Evolutionary conservation across 306 rosid genomes (phyloP).

Genomic region (Acacia confusa): DNA sequence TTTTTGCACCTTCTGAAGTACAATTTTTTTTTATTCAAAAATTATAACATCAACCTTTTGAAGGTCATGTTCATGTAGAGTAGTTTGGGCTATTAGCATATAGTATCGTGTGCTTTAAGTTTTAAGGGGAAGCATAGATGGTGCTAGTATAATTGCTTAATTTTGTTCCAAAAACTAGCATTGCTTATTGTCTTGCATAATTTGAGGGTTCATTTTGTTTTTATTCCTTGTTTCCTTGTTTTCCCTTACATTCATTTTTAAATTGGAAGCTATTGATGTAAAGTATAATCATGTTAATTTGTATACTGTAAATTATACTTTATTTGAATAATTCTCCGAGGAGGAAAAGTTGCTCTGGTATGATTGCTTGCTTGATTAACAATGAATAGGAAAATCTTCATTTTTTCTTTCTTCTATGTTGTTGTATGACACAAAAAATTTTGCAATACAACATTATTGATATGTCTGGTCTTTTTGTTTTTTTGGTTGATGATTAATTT

Average conservation of each 20-base stretch:
- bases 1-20: not conserved
- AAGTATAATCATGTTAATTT: not conserved
- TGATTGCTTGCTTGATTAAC: conserved; percentile 7
- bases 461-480: conserved; percentile 6
- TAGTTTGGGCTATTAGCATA: conserved; percentile 1
- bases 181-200: conserved; percentile 5
- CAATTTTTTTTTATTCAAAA: not conserved
- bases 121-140: conserved; percentile 1
- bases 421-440: too few relatives aligned
- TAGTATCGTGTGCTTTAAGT: not conserved
- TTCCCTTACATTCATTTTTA: not conserved
- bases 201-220: conserved; percentile 5
- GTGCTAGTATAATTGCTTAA: conserved; percentile 17
- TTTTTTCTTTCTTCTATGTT: not conserved
- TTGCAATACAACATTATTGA: not conserved
- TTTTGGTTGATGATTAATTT: not conserved
- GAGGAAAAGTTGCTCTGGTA: not conserved
- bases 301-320: not conserved
- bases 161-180: conserved; percentile 1
- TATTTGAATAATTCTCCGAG: not conserved
- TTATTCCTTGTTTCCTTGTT: conserved; percentile 1
- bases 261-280: not conserved
- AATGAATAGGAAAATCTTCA: not conserved
- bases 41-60: not conserved
- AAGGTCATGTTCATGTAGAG: not conserved